A percentile compares a stretch with the other conserved stretches of the same genome.
Conservation (phyloP, 2,329 filamentous ascomycete genomes). For the Xylaria sp. region DNA sequence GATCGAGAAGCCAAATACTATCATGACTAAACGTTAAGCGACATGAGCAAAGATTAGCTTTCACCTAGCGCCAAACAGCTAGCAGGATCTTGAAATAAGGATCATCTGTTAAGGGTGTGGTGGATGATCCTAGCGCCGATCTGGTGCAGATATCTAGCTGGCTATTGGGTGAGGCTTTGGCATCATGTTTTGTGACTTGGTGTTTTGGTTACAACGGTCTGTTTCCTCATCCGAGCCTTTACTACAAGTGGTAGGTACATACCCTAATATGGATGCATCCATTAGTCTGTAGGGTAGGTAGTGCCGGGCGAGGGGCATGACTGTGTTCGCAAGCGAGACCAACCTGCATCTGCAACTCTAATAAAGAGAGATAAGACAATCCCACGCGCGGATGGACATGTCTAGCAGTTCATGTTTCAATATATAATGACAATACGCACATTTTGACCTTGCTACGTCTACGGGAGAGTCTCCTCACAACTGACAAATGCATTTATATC, state of each 20-base stretch:
- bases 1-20: background rate
- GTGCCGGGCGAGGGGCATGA: background rate
- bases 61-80: background rate
- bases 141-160: constrained; percentile 18
- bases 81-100: constrained; percentile 22
- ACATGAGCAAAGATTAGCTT: constrained; percentile 4
- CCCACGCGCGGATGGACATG: background rate
- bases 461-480: too few species aligned
- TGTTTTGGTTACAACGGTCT: background rate
- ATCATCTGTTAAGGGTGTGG: constrained; percentile 17
- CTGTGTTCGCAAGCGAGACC: background rate
- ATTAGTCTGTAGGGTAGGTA: background rate
- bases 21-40: background rate
- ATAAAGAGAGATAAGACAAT: constrained; percentile 1
- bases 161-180: background rate
- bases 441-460: too few species aligned
- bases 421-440: too few species aligned
- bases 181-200: background rate
- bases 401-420: too few species aligned
- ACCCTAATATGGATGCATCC: too few species aligned
- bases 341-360: background rate
- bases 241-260: background rate
- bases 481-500: too few species aligned
- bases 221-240: background rate
- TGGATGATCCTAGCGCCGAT: constrained; percentile 33